phyloP scores from a whole-genome alignment of 2,329 filamentous ascomycete species.

The Cercospora nicotianae region DNA sequence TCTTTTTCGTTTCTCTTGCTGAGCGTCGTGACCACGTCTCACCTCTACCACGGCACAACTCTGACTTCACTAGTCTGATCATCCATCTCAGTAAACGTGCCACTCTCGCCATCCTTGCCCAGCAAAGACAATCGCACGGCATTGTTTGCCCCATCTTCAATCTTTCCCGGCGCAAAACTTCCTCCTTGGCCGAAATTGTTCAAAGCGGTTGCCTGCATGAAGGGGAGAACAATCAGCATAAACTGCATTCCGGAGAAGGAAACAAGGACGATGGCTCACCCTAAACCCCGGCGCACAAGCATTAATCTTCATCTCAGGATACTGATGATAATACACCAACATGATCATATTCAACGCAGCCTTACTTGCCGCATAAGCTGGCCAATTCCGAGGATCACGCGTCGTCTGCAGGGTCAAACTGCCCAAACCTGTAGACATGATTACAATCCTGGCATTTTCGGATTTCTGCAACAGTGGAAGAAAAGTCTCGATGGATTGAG shows the following conservation, averaged over 20 bases:
- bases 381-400: constrained; percentile 15
- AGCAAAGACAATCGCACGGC: constrained; percentile 17
- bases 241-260: neutral
- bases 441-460: constrained; percentile 10
- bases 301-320: constrained; percentile 19
- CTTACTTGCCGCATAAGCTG: constrained; percentile 20
- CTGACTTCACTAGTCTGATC: constrained; percentile 15
- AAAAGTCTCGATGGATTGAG: constrained; percentile 30
- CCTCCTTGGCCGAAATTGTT: constrained; percentile 19
- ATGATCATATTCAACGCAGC: constrained; percentile 23
- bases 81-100: constrained; percentile 18
- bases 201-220: constrained; percentile 11
- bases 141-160: constrained; percentile 21
- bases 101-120: constrained; percentile 22
- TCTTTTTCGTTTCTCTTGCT: neutral
- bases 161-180: constrained; percentile 12
- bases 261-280: too few species aligned
- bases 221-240: neutral
- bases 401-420: constrained; percentile 3
- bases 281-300: constrained; percentile 19
- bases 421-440: constrained; percentile 14
- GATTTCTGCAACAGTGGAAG: constrained; percentile 27
- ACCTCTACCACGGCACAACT: constrained; percentile 18
- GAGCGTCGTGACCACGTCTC: neutral
- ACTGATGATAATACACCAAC: constrained; percentile 15